Percentiles rank a stretch among this genome's conserved stretches.
phyloP scores from a whole-genome alignment of 2,329 filamentous ascomycete genomes.

The Acarospora socialis region DNA sequence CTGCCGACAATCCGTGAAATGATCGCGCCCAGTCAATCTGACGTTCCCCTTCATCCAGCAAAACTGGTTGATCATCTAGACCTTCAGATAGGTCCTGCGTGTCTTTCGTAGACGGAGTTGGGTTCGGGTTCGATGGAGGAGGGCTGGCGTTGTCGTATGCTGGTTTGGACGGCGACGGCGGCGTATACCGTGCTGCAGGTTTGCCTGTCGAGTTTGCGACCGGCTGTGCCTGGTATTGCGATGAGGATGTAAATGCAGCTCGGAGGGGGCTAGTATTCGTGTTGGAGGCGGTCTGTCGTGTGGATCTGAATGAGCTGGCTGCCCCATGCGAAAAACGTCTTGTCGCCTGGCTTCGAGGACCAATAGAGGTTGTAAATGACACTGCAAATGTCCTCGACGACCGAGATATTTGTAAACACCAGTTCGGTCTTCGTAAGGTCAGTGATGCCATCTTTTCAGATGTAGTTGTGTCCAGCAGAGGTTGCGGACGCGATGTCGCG shows the following conservation, averaged over 20 bases:
- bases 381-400: conserved; percentile 11
- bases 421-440: conserved; percentile 10
- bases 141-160: conserved; percentile 7
- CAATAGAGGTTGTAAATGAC: conserved; percentile 12
- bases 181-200: conserved; percentile 8
- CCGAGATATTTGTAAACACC: conserved; percentile 13
- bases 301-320: not conserved
- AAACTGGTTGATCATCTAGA: conserved; percentile 36
- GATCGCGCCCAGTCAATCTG: conserved; percentile 71
- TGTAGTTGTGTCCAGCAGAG: no score
- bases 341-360: conserved; percentile 8
- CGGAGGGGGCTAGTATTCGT: no score
- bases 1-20: conserved; percentile 61
- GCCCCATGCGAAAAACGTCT: no score
- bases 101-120: conserved; percentile 7
- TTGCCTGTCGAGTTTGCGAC: conserved; percentile 9
- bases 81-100: conserved; percentile 31
- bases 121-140: conserved; percentile 8
- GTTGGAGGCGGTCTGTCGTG: conserved; percentile 1
- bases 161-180: conserved; percentile 5
- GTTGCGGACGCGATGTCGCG: no score
- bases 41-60: conserved; percentile 32
- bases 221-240: conserved; percentile 10
- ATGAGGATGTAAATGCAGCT: conserved; percentile 8
- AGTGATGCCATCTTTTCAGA: conserved; percentile 13